Evolutionary conservation across 345 rosid genomes (phyloP), one percentile per base, ranked within the genome.

Genomic region (Microthlaspi erraticum): DNA sequence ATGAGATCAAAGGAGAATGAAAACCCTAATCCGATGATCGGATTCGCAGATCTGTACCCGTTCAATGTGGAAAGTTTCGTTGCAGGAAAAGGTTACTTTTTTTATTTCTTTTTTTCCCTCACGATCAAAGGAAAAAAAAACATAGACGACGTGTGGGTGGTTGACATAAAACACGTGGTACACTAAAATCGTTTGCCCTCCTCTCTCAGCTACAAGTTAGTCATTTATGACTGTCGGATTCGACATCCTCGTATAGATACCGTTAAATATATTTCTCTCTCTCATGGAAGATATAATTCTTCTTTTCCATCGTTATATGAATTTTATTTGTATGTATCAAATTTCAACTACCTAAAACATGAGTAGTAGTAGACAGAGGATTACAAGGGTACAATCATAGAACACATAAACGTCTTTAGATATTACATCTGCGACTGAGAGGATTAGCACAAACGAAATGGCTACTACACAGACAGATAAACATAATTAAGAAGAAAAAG

Each of bases 11-110:
- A 70, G 53, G 54, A 60, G 31, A 60, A 45, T 41, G 44, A 33
- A 56, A 73, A 48, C 71, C 71, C 66, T 46, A 73, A 56, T 48
- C 51, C 66, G 71, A 73, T 58, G 51, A 72, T 31, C 50, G 17
- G 42, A 72, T 55, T 63, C 64, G 71, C 36, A 72, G 77, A 72
- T 72, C 77, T 64, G 3, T 61, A 55, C 76, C n/a, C 49, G 16
- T 72, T 63, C 70, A 23, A 36, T 17, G 71, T 56, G 12, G 33
- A 36, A 63, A 54, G n/a, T 72, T 64, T 51, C 68, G 18, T n/a
- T 45, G 66, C 44, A 8, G 67, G 42, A 60, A 50, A 70, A 49
- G 14, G 2, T 70, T 18, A 13, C 53, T 39, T 37, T 37, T 37
- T 26, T 26, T 26, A 26, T 26, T 26, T 26, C 29, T 26, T 59